phyloP scores from a whole-genome alignment of 164 flowering plant species.

The Nelumbo lutea region DNA sequence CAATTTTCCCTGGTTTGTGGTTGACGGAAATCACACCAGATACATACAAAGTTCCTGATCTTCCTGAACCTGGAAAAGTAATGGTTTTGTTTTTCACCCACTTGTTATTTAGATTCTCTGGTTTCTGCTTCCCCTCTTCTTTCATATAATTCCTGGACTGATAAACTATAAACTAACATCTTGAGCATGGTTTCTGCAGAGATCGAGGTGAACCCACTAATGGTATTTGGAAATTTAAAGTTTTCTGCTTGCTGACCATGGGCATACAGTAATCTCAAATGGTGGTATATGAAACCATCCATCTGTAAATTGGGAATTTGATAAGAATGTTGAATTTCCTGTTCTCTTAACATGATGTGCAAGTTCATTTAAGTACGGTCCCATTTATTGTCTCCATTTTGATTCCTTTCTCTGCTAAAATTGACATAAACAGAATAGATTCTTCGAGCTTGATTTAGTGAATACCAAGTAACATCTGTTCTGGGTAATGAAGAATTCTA shows the following conservation, averaged over 20 bases:
- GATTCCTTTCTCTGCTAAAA: background rate
- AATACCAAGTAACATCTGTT: no score
- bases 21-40: slow-evolving; percentile 32
- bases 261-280: background rate
- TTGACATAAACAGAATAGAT: no score
- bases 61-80: slow-evolving; percentile 6
- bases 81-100: no score
- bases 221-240: background rate
- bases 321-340: slow-evolving; percentile 5
- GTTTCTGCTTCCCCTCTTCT: background rate
- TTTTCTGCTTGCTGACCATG: background rate
- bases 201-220: slow-evolving; percentile 1
- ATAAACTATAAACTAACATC: background rate
- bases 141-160: background rate
- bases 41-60: slow-evolving; percentile 25
- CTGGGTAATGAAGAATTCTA: no score
- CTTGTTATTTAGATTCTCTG: background rate
- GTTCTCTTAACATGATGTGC: background rate
- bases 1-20: slow-evolving; percentile 35
- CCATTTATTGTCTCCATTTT: background rate
- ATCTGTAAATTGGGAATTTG: slow-evolving; percentile 10
- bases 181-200: slow-evolving; percentile 19
- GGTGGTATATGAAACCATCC: slow-evolving; percentile 12
- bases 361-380: background rate
- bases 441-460: no score